Conservation (phyloP, 306 rosid species). For the Acmispon strigosus region DNA sequence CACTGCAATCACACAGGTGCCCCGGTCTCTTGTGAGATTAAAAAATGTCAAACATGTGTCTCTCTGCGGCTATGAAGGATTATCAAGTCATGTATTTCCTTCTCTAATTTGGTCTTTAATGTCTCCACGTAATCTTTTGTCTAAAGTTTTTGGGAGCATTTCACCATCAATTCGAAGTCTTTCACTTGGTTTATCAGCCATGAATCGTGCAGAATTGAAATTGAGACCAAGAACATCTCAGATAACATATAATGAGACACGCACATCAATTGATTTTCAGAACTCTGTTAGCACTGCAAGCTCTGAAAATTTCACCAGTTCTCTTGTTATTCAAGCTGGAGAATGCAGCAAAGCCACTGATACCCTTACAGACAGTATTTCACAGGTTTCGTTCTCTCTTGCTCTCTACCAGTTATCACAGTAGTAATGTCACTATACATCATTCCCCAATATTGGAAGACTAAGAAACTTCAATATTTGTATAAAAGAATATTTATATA, state of each 20-base stretch:
- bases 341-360: not conserved
- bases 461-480: not conserved
- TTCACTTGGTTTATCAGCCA: constrained; percentile 2
- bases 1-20: constrained; percentile 7
- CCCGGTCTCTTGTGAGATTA: not conserved
- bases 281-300: not conserved
- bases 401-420: not conserved
- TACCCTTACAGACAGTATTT: not conserved
- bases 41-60: not conserved
- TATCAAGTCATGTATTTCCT: not conserved
- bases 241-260: not conserved
- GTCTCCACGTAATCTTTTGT: not conserved
- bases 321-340: not conserved
- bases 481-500: not conserved
- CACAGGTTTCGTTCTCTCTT: not conserved
- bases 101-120: not conserved
- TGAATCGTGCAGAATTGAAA: not conserved
- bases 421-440: not conserved
- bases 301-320: not conserved
- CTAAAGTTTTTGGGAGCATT: not conserved
- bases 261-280: not conserved
- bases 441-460: not conserved
- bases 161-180: not conserved
- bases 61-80: not conserved
- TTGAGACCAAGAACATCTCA: not conserved